Percentiles rank a stretch among this genome's conserved stretches.
Evolutionary conservation across 768 basidiomycete species (phyloP).

Genomic region (Lactarius pseudohatsudake): DNA sequence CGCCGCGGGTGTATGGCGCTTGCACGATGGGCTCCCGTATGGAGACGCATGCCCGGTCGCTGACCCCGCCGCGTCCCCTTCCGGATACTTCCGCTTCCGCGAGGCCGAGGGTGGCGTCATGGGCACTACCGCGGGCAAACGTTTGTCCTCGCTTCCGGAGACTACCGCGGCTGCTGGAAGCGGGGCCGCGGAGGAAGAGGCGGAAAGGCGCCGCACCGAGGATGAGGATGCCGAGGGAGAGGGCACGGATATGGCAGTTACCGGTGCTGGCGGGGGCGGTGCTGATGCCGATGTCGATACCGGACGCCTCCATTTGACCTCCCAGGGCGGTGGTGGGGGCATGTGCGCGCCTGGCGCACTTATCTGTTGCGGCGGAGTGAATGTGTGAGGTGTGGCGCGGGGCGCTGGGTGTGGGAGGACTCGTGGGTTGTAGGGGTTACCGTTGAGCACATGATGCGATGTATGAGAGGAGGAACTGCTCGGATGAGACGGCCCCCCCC

Average conservation of each 20-base stretch:
- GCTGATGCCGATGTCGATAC: conserved; percentile 7
- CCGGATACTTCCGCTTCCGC: conserved; percentile 39
- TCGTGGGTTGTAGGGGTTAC: conserved; percentile 19
- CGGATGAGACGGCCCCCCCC: conserved; percentile 27
- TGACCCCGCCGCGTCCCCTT: conserved; percentile 27
- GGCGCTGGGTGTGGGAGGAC: conserved; percentile 35
- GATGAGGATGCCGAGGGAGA: conserved; percentile 32
- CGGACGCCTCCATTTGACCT: conserved; percentile 35
- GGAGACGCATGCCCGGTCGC: conserved; percentile 12
- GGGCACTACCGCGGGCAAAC: conserved; percentile 12
- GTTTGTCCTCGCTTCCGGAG: conserved; percentile 9
- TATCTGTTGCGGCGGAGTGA: conserved; percentile 19
- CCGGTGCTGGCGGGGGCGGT: conserved; percentile 5
- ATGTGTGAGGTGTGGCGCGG: conserved; percentile 33
- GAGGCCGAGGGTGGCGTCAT: conserved; percentile 30
- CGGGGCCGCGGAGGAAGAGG: conserved; percentile 6
- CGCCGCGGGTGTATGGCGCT: conserved; percentile 29
- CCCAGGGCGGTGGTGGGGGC: conserved; percentile 43
- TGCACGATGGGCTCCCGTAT: conserved; percentile 25
- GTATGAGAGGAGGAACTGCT: conserved; percentile 30
- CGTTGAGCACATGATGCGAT: conserved; percentile 25
- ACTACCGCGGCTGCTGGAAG: neutral
- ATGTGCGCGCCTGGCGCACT: conserved; percentile 25
- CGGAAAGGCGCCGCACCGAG: conserved; percentile 22
- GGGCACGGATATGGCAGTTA: conserved; percentile 34